Percentiles rank a stretch among this genome's conserved stretches.
Evolutionary conservation across 805 yeast genomes (phyloP).

Genomic region (Aciculoconidium aculeatum): DNA sequence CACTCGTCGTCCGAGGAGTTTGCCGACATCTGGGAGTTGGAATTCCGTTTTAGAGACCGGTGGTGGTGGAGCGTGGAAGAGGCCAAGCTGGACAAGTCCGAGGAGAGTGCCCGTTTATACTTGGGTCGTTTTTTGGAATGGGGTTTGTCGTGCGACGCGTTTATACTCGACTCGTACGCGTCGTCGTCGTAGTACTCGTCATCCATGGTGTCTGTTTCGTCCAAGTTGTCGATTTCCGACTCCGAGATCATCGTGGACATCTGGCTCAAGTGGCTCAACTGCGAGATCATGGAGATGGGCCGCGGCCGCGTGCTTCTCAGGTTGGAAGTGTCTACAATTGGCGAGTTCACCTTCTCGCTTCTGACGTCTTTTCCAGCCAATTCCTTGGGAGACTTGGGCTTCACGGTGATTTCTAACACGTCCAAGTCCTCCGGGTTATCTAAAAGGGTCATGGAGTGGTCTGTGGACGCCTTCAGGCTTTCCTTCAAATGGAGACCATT

Average conservation of each 20-base stretch:
- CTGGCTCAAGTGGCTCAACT: constrained; percentile 36
- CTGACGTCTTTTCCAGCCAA: too few species aligned
- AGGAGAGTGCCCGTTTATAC: constrained; percentile 26
- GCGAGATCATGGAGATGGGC: constrained; percentile 37
- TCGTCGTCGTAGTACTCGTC: constrained; percentile 31
- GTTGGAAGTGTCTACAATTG: constrained; percentile 2
- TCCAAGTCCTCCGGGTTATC: too few species aligned
- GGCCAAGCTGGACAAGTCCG: constrained; percentile 32
- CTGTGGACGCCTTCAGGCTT: constrained; percentile 1
- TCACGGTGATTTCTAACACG: too few species aligned
- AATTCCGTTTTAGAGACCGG: constrained; percentile 20
- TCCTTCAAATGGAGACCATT: constrained; percentile 2
- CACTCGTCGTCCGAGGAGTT: constrained; percentile 38
- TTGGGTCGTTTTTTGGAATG: constrained; percentile 21
- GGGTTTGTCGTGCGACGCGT: constrained; percentile 25
- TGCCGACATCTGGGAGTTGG: constrained; percentile 29
- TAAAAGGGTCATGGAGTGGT: background rate
- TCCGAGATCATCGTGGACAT: constrained; percentile 38
- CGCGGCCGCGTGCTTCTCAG: constrained; percentile 16
- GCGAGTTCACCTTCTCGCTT: too few species aligned
- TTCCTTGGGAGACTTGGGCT: too few species aligned
- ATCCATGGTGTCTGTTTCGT: constrained; percentile 34
- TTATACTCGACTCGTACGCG: constrained; percentile 34
- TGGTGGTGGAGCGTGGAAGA: constrained; percentile 24
- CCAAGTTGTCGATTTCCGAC: constrained; percentile 34